phyloP scores from a whole-genome alignment of 352 stramenopile genomes.

The Phytophthora cryptogea region DNA sequence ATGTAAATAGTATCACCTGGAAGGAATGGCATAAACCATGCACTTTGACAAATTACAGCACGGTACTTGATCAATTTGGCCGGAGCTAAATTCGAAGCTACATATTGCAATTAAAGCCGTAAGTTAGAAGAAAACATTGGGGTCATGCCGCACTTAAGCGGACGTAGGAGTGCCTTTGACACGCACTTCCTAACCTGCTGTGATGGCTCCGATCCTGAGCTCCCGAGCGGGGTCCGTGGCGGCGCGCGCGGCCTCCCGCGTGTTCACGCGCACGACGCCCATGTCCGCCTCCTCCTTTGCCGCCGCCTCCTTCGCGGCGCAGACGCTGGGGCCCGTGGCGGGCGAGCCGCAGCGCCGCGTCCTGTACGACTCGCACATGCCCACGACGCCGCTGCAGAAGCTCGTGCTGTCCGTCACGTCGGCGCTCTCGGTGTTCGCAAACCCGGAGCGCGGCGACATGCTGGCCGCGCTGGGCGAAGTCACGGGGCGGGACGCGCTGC shows the following conservation, averaged over 20 bases:
- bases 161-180: background rate
- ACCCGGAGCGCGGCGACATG: conserved; percentile 95
- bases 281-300: background rate
- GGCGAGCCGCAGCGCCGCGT: conserved; percentile 57
- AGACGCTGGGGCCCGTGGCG: conserved; percentile 34
- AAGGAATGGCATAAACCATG: no score
- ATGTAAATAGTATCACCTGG: no score
- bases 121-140: no score
- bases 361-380: conserved; percentile 73
- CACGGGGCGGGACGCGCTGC: conserved; percentile 89
- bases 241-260: conserved; percentile 13
- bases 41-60: no score
- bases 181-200: conserved; percentile 8
- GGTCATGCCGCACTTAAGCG: conserved; percentile 20
- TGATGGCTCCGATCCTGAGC: conserved; percentile 19
- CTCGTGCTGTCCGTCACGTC: conserved; percentile 86
- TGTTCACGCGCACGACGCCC: conserved; percentile 4
- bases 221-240: conserved; percentile 12
- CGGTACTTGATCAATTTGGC: no score
- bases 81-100: no score
- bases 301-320: background rate
- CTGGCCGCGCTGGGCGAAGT: conserved; percentile 95
- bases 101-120: no score
- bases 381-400: conserved; percentile 86
- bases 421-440: conserved; percentile 87